phyloP scores from a whole-genome alignment of 208 protist species.

The Porcisia deanei region DNA sequence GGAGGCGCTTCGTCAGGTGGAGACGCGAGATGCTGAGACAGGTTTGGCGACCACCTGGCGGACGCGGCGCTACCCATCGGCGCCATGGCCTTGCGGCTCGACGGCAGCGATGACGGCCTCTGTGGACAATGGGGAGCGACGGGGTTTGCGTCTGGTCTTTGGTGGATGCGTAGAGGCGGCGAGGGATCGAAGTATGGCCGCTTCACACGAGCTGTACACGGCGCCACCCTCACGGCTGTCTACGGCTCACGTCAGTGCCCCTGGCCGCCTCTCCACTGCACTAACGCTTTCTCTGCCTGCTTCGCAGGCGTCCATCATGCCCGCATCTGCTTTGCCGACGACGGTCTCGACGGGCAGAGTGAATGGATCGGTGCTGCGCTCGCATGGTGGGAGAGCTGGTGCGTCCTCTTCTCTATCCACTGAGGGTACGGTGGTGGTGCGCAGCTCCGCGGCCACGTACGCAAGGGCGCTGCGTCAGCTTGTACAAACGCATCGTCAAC shows the following conservation, averaged over 20 bases:
- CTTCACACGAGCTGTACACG: background rate
- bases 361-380: background rate
- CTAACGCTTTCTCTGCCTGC: background rate
- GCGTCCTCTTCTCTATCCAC: slow-evolving; percentile 14
- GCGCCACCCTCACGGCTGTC: background rate
- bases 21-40: slow-evolving; percentile 21
- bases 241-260: background rate
- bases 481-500: slow-evolving; percentile 17
- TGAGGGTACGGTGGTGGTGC: slow-evolving; percentile 31
- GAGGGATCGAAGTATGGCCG: background rate
- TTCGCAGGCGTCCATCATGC: background rate
- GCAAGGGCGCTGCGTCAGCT: slow-evolving; percentile 17
- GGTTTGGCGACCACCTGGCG: slow-evolving; percentile 29
- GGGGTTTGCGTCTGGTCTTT: background rate
- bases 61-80: slow-evolving; percentile 4
- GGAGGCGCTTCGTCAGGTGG: slow-evolving; percentile 21
- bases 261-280: slow-evolving; percentile 2
- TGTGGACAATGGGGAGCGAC: background rate
- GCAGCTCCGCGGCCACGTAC: slow-evolving; percentile 24
- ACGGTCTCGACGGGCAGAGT: background rate
- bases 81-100: background rate
- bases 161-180: background rate
- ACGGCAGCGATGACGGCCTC: background rate
- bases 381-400: background rate
- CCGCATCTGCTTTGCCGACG: background rate